Conservation (phyloP, 441 rosid species). For the Mallotus japonicus region DNA sequence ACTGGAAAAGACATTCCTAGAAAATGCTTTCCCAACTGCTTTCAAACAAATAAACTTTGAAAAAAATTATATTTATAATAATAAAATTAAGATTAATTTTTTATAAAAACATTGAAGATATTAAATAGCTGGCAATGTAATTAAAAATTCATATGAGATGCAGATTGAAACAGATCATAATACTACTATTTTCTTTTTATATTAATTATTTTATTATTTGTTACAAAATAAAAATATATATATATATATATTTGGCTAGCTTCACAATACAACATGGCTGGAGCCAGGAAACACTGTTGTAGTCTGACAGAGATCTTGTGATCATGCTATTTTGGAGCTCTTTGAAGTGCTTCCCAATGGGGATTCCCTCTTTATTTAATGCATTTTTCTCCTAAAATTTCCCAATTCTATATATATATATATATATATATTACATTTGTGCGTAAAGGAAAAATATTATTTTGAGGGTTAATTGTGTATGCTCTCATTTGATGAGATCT, state of each 20-base stretch:
- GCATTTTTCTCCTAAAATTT: no score
- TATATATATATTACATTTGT: no score
- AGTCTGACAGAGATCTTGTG: constrained; percentile 44
- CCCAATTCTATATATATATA: no score
- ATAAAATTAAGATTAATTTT: background rate
- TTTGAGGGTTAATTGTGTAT: background rate
- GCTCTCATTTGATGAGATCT: background rate
- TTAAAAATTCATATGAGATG: constrained; percentile 4
- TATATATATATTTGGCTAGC: no score
- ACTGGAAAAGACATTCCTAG: constrained; percentile 45
- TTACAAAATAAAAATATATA: background rate
- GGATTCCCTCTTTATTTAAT: constrained; percentile 33
- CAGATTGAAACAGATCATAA: constrained; percentile 15
- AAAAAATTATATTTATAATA: background rate
- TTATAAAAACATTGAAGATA: background rate
- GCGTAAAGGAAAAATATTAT: background rate
- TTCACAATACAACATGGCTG: background rate
- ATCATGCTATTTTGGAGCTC: constrained; percentile 33
- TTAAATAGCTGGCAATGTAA: constrained; percentile 23
- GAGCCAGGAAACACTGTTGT: constrained; percentile 13
- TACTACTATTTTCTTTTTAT: background rate
- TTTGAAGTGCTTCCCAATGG: constrained; percentile 34
- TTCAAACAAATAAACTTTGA: constrained; percentile 16
- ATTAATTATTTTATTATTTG: no score
- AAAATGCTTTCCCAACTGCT: constrained; percentile 23